These are phyloP conservation scores for Triangularia setosa DNA, from an alignment of 2,329 filamentous ascomycete species.

Conservation along the genomic window DNA sequence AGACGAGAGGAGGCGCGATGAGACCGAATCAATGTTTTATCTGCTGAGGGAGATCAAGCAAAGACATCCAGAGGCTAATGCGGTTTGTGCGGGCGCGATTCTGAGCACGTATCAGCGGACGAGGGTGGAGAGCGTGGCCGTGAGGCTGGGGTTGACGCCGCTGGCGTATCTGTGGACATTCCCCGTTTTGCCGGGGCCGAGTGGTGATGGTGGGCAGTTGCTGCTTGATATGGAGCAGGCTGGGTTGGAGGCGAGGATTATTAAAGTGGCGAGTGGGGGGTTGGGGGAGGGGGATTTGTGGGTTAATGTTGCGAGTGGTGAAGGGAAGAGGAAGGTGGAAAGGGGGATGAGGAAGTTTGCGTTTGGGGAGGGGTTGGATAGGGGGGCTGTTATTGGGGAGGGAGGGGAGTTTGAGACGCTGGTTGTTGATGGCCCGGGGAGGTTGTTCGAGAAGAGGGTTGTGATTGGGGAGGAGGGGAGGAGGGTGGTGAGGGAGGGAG, in stretches of 20 bases:
- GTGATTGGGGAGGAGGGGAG: conserved; percentile 53
- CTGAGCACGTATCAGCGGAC: conserved; percentile 94
- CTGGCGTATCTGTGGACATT: conserved; percentile 93
- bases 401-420: conserved; percentile 96
- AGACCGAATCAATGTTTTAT: conserved; percentile 82
- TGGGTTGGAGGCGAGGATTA: conserved; percentile 80
- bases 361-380: conserved; percentile 40
- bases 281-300: conserved; percentile 78
- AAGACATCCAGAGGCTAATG: conserved; percentile 75
- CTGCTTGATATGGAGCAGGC: conserved; percentile 76
- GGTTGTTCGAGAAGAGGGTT: conserved; percentile 70
- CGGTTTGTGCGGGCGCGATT: conserved; percentile 86
- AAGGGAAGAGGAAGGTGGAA: conserved; percentile 45
- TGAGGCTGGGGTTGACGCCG: conserved; percentile 76
- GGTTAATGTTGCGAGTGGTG: conserved; percentile 65
- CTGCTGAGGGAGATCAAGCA: conserved; percentile 65
- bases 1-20: conserved; percentile 48
- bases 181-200: conserved; percentile 59
- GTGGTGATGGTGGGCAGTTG: conserved; percentile 49
- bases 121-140: conserved; percentile 84
- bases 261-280: conserved; percentile 92
- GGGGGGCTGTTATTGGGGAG: conserved; percentile 79
- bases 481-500: conserved; percentile 60
- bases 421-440: conserved; percentile 71
- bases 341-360: conserved; percentile 65